phyloP scores from a whole-genome alignment of 371 early-diverging fungal species.

The Circinella umbellata region DNA sequence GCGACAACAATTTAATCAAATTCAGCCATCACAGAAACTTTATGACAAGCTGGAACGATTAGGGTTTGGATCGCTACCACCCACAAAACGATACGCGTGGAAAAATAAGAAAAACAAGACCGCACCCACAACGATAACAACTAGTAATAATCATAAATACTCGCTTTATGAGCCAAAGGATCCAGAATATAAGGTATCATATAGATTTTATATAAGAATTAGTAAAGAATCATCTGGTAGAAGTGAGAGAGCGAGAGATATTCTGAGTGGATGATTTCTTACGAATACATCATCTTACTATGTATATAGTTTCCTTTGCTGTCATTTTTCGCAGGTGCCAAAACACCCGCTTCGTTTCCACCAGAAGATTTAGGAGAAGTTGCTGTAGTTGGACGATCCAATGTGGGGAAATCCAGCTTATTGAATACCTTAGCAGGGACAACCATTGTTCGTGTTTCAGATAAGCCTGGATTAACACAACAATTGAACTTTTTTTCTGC shows the following conservation, averaged over 20 bases:
- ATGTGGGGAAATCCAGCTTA: constrained; percentile 82
- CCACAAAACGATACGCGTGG: constrained; percentile 39
- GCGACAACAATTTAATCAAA: constrained; percentile 50
- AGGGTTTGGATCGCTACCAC: constrained; percentile 47
- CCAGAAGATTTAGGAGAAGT: constrained; percentile 61
- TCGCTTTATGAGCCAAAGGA: constrained; percentile 16
- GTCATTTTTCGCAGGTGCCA: constrained; percentile 75
- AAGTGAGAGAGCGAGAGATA: too few relatives aligned
- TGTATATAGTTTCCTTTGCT: constrained; percentile 56
- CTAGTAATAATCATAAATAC: background rate
- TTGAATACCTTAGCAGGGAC: constrained; percentile 72
- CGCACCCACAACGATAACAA: constrained; percentile 18
- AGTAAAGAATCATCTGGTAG: too few relatives aligned
- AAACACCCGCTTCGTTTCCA: constrained; percentile 64
- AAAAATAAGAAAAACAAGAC: constrained; percentile 12
- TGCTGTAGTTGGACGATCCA: constrained; percentile 80
- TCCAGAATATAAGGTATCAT: constrained; percentile 37
- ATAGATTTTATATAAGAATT: too few relatives aligned
- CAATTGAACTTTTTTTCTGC: constrained; percentile 82
- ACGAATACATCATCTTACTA: background rate
- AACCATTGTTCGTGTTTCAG: constrained; percentile 63
- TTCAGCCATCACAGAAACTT: constrained; percentile 42
- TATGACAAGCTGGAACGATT: constrained; percentile 49
- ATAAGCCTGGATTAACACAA: constrained; percentile 83
- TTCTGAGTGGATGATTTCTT: too few relatives aligned